Evolutionary conservation across 805 yeast species (phyloP), one percentile per base, ranked within the genome.

Genomic region (Tanozyma kutaoensis): DNA sequence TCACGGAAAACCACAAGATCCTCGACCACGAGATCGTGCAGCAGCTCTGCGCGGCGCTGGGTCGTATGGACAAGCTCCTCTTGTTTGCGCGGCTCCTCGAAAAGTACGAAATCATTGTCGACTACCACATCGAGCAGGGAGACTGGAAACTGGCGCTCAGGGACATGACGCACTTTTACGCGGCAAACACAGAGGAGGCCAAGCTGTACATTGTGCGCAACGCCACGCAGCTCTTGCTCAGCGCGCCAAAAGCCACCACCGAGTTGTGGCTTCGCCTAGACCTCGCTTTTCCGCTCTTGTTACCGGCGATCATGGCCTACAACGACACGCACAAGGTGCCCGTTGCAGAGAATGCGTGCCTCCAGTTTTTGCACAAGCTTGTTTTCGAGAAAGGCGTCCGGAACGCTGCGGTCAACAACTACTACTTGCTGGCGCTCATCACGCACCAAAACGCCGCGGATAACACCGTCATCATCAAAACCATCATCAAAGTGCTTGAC

Each of bases 281-380:
- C 19, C 36, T 88, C 3, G 69, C 79, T 31, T 75, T 77, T 25
- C 63, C 66, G 10, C 70, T 63, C 32, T 56, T 91, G 14, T 48
- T 91, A 3, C 93, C 95, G 2, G 74, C 95, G 0, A 55, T 88
- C 9, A 48, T 85, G 33, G 65, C 74, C 0, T 84, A 78, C 49
- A 73, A 75, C 40, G 66, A 72, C 26, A 43, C 38, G 14, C 38
- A 41, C 16, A 45, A 54, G 7, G 53, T 68, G 0, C 46, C 57
- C 2, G 48, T 61, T 0, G 45, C 52, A 10, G 66, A 62, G 22
- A 81, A 85, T 43, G 74, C 72, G 34, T 81, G 79, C 1, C 44
- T 84, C 6, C 59, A 69, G 8, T 84, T 76, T 44, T 54, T 88
- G 32, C 64, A 55, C 33, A 67, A 64, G 45, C 59, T 72, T 15